Evolutionary conservation across 805 yeast species (phyloP), one percentile per base, ranked within the genome.

Genomic region (Suhomyces emberorum): DNA sequence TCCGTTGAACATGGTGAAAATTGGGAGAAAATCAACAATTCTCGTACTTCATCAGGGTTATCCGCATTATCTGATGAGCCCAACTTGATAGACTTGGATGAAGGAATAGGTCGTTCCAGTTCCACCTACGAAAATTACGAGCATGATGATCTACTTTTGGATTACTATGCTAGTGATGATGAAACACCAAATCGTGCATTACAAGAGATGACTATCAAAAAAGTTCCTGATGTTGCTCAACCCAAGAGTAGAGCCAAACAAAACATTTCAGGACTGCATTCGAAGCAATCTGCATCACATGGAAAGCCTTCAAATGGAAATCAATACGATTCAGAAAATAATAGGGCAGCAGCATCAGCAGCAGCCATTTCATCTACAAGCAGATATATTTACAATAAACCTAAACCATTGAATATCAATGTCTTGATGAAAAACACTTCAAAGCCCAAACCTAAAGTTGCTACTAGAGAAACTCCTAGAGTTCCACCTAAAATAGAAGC

Each of bases 1-100:
- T 42, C 52, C 16, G 29, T 29, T 9, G 38, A 38, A 7, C 29
- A 32, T 16, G 32, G 35, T 11, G 15, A 27, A 16, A 39, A 39
- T 17, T 35, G 39, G 39, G 37, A 39, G n/a, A 28, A 29, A 14
- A 12, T 32, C 12, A 25, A 18, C n/a, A 23, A 16, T n/a, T 36
- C 39, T 5, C 26, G 43, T 3, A 32, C 40, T 4, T 34, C 36
- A 9, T 30, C 35, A 18, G 39, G 39, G 1, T 12, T 39, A 8
- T 39, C 42, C 8, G 32, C 26, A 8, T n/a, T 23, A 10, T 32
- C 41, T 2, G 28, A 28, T 1, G 63, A 70, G 28, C 68, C 74
- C 24, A 77, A 79, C 40, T 68, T 88, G 48, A 83, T 88, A 43
- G 95, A 88, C 53, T 78, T 88, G 48, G 95, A 76, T 52, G 47